phyloP scores from a whole-genome alignment of 2,329 filamentous ascomycete genomes.

The Colletotrichum aenigma region DNA sequence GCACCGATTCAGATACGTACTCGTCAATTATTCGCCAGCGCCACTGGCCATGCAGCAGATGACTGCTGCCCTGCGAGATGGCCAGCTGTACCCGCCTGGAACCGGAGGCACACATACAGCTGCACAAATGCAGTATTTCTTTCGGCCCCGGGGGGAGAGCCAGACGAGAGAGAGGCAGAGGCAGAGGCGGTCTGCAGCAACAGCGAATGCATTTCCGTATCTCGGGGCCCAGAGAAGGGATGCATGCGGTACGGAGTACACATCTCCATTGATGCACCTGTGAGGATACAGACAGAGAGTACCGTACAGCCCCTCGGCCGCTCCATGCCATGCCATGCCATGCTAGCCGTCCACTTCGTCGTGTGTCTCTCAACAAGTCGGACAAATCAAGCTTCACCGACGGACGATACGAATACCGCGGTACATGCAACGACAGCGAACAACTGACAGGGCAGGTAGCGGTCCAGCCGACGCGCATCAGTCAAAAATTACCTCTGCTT shows the following conservation, averaged over 20 bases:
- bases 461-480: not conserved
- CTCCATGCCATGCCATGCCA: not conserved
- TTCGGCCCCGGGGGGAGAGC: not conserved
- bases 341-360: not conserved
- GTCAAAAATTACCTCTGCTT: not conserved
- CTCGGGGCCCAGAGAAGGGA: not conserved
- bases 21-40: not conserved
- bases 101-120: not conserved
- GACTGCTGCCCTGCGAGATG: not conserved
- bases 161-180: not conserved
- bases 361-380: constrained; percentile 9
- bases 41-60: not conserved
- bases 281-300: not conserved
- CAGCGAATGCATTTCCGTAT: not conserved
- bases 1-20: not conserved
- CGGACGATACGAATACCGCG: not conserved
- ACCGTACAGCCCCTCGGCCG: not conserved
- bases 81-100: not conserved
- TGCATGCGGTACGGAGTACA: not conserved
- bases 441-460: not conserved
- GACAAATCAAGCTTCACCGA: constrained; percentile 13
- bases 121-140: not conserved
- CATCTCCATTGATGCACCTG: not conserved
- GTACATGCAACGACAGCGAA: constrained; percentile 2
- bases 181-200: not conserved